phyloP scores from a whole-genome alignment of 139 green algal species.

The Auxenochlorella pyrenoidosa region DNA sequence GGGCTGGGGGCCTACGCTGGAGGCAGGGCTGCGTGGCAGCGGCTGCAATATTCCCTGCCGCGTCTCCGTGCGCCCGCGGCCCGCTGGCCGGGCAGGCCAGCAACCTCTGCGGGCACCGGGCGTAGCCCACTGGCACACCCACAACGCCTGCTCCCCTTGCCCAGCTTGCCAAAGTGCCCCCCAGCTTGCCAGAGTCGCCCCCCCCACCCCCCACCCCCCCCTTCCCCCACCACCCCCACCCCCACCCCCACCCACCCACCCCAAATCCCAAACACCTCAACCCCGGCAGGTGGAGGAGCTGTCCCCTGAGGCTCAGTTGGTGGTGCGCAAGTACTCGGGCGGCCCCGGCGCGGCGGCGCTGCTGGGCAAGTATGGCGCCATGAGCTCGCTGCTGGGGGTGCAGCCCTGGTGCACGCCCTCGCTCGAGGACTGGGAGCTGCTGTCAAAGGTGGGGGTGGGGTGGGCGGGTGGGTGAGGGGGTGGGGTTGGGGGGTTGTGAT shows the following conservation, averaged over 20 bases:
- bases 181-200: no score
- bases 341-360: not conserved
- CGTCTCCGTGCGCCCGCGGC: no score
- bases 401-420: conserved; percentile 60
- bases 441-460: conserved; percentile 33
- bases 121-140: not conserved
- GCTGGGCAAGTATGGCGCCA: conserved; percentile 27
- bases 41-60: no score
- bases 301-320: conserved; percentile 68
- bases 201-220: no score
- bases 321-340: conserved; percentile 55
- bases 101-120: no score
- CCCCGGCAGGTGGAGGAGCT: conserved; percentile 61
- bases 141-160: not conserved
- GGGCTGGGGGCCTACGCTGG: not conserved
- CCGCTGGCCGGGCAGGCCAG: no score
- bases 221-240: no score
- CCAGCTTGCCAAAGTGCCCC: no score
- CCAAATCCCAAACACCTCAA: no score
- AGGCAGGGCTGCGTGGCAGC: no score
- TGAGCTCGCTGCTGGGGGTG: conserved; percentile 31
- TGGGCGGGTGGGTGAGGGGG: not conserved
- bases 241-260: not conserved
- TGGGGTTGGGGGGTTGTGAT: no score
- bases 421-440: conserved; percentile 51